Conservation (phyloP, 2,329 filamentous ascomycete species). For the Colletotrichum sp. region DNA sequence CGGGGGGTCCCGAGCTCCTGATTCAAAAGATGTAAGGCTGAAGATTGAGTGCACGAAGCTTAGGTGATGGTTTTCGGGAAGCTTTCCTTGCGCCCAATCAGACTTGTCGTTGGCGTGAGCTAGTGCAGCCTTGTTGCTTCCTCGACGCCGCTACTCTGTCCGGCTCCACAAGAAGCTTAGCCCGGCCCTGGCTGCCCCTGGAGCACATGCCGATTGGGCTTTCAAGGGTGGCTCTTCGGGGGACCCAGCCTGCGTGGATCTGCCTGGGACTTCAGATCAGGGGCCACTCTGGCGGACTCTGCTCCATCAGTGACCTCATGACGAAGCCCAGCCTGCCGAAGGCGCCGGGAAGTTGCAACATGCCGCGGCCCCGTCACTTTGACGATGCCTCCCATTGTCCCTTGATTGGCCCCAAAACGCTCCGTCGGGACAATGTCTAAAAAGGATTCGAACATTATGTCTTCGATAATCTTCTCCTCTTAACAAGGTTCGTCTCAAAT, state of each 20-base stretch:
- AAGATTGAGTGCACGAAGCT: not conserved
- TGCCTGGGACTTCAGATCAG: not conserved
- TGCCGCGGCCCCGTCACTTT: constrained; percentile 7
- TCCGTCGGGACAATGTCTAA: not conserved
- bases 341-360: constrained; percentile 1
- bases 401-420: constrained; percentile 5
- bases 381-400: not conserved
- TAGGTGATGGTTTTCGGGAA: not conserved
- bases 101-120: not conserved
- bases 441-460: not conserved
- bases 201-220: constrained; percentile 5
- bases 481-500: constrained; percentile 2
- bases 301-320: constrained; percentile 21
- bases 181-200: not conserved
- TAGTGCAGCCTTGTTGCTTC: constrained; percentile 3
- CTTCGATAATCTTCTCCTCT: not conserved
- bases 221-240: not conserved
- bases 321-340: not conserved
- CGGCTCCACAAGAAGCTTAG: not conserved
- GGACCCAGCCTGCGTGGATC: not conserved
- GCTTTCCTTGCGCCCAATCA: constrained; percentile 15
- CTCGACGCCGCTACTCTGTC: not conserved
- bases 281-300: not conserved
- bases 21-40: constrained; percentile 7
- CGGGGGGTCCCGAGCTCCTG: not conserved